Evolutionary conservation across 1,139 yeast species (phyloP).

Genomic region (Suhomyces taliae): DNA sequence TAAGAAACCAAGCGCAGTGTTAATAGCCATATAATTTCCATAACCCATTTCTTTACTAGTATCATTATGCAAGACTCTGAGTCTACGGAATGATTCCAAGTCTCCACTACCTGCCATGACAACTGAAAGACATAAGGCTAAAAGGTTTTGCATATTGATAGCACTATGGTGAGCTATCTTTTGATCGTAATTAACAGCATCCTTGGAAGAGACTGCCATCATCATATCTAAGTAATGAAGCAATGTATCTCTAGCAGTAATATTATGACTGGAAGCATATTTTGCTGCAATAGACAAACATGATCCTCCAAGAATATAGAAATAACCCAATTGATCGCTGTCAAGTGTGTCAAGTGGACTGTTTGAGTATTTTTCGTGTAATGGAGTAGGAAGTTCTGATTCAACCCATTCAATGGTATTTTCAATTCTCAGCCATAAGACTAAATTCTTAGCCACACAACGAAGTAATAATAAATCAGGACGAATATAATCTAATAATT

Average conservation of each 20-base stretch:
- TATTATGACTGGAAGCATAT: constrained; percentile 70
- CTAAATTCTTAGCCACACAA: constrained; percentile 64
- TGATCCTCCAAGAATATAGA: constrained; percentile 72
- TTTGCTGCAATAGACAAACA: constrained; percentile 74
- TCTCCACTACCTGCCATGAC: constrained; percentile 95
- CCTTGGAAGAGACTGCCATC: constrained; percentile 51
- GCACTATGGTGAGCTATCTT: constrained; percentile 59
- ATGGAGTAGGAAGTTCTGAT: constrained; percentile 50
- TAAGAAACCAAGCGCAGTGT: constrained; percentile 81
- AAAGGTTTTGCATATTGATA: constrained; percentile 55
- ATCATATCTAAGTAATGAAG: constrained; percentile 62
- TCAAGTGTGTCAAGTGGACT: constrained; percentile 35
- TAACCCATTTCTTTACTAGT: constrained; percentile 50
- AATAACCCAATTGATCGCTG: constrained; percentile 64
- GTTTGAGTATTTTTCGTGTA: constrained; percentile 30
- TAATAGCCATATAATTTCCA: constrained; percentile 78
- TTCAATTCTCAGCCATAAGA: constrained; percentile 75
- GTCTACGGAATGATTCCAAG: constrained; percentile 68
- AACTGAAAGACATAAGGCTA: constrained; percentile 65
- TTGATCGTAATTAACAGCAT: constrained; percentile 57
- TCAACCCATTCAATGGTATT: constrained; percentile 61
- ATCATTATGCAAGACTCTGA: constrained; percentile 66
- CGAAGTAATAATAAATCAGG: constrained; percentile 79
- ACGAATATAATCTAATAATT: constrained; percentile 67
- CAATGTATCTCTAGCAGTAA: constrained; percentile 57